Evolutionary conservation across 2,329 filamentous ascomycete species (phyloP).

Genomic region (Ilyonectria robusta): DNA sequence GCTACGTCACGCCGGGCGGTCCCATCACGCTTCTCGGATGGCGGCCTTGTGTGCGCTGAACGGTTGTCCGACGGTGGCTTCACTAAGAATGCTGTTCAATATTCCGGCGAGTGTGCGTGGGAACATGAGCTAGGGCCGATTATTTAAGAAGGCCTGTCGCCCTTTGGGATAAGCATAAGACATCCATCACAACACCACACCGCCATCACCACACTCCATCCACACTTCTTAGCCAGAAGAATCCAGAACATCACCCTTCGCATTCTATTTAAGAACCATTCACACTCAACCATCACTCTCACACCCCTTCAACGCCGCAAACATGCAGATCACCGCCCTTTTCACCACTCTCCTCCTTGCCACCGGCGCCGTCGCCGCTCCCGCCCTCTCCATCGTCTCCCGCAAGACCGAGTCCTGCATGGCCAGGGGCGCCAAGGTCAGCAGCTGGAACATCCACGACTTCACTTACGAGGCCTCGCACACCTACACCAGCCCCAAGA

Average conservation of each 20-base stretch:
- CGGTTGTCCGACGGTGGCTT: slow-evolving; percentile 35
- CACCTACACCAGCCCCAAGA: slow-evolving; percentile 63
- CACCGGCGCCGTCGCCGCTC: slow-evolving; percentile 46
- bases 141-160: slow-evolving; percentile 37
- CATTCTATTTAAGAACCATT: slow-evolving; percentile 19
- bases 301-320: slow-evolving; percentile 25
- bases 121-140: background rate
- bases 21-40: slow-evolving; percentile 20
- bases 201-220: slow-evolving; percentile 18
- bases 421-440: slow-evolving; percentile 39
- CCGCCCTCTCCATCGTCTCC: slow-evolving; percentile 34
- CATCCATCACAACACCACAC: background rate
- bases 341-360: slow-evolving; percentile 47
- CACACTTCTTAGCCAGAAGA: slow-evolving; percentile 17
- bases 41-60: slow-evolving; percentile 32
- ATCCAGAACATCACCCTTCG: slow-evolving; percentile 36
- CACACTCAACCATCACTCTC: slow-evolving; percentile 6
- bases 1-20: slow-evolving; percentile 41
- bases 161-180: slow-evolving; percentile 16
- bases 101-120: background rate
- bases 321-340: slow-evolving; percentile 42
- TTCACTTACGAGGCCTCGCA: slow-evolving; percentile 65
- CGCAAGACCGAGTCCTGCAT: slow-evolving; percentile 42
- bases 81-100: background rate
- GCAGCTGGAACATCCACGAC: slow-evolving; percentile 57